Percentiles rank a stretch among this genome's conserved stretches.
Conservation (phyloP, 2,329 filamentous ascomycete species). For the Exophiala sideris region DNA sequence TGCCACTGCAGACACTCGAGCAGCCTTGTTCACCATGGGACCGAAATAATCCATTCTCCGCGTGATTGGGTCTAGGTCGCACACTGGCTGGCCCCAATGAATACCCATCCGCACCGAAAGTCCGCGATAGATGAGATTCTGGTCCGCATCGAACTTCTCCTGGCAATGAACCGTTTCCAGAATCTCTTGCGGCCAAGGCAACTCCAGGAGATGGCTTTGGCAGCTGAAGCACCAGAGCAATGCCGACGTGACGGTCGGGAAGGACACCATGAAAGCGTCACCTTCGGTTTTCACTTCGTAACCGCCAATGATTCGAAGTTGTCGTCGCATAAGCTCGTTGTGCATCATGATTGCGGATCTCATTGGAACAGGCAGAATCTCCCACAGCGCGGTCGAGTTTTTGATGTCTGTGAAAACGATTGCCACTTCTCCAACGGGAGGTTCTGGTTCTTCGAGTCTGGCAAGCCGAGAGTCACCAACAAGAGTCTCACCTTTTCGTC, state of each 20-base stretch:
- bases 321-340: conserved; percentile 93
- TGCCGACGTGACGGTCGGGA: conserved; percentile 91
- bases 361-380: conserved; percentile 93
- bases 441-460: conserved; percentile 85
- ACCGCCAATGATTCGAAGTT: conserved; percentile 87
- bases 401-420: conserved; percentile 99
- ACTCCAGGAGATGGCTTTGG: conserved; percentile 80
- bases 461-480: conserved; percentile 82
- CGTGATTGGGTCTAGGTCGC: conserved; percentile 92
- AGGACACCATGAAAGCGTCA: conserved; percentile 98
- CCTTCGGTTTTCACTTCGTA: conserved; percentile 99
- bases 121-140: conserved; percentile 86
- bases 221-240: conserved; percentile 96
- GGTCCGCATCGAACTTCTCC: conserved; percentile 76
- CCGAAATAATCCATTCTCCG: conserved; percentile 99
- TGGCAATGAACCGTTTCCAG: conserved; percentile 81
- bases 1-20: conserved; percentile 88
- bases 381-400: conserved; percentile 94
- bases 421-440: conserved; percentile 83
- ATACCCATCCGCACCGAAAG: conserved; percentile 96
- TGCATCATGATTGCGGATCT: conserved; percentile 94
- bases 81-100: conserved; percentile 91
- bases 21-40: conserved; percentile 97
- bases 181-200: conserved; percentile 91
- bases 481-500: conserved; percentile 45